Percentiles rank a stretch among this genome's conserved stretches.
phyloP scores from a whole-genome alignment of 768 basidiomycete genomes.

The Lactifluus hygrophoroides region DNA sequence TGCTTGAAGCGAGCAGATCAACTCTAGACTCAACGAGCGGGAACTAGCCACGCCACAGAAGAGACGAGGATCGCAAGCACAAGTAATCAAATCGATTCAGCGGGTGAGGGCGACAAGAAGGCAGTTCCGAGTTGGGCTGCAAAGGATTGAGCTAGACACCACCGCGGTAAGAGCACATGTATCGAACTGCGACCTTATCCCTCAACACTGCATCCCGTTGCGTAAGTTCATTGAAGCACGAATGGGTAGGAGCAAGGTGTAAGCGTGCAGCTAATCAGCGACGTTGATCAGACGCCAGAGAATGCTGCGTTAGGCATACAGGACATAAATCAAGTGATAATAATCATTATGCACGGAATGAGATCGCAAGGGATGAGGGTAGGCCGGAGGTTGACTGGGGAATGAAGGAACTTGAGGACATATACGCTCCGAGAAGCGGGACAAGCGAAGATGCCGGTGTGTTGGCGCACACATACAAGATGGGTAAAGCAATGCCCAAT shows the following conservation, averaged over 20 bases:
- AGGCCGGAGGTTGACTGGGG: conserved; percentile 12
- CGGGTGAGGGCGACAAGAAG: background rate
- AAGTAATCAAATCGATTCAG: background rate
- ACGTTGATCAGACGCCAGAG: conserved; percentile 41
- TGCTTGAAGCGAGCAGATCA: conserved; percentile 8
- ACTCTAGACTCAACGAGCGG: conserved; percentile 19
- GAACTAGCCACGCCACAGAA: conserved; percentile 19
- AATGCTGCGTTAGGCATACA: conserved; percentile 19
- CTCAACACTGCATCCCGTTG: conserved; percentile 4
- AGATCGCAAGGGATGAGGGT: conserved; percentile 12
- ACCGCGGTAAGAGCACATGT: too few relatives aligned
- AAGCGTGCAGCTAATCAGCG: conserved; percentile 17
- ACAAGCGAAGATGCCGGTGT: conserved; percentile 54
- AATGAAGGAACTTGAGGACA: conserved; percentile 15
- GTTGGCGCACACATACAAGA: conserved; percentile 44
- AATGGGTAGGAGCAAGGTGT: conserved; percentile 21
- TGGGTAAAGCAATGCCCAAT: conserved; percentile 71
- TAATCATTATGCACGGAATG: conserved; percentile 19
- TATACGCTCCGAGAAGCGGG: conserved; percentile 23
- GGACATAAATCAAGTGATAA: conserved; percentile 22
- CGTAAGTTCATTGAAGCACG: conserved; percentile 9
- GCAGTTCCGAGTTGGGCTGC: background rate
- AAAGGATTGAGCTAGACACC: background rate
- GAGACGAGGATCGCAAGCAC: conserved; percentile 18
- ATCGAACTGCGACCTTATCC: conserved; percentile 4